Percentiles rank a stretch among this genome's conserved stretches.
These are phyloP conservation scores for Mycena latifolia DNA, from an alignment of 768 basidiomycete species.

Conservation along the genomic window DNA sequence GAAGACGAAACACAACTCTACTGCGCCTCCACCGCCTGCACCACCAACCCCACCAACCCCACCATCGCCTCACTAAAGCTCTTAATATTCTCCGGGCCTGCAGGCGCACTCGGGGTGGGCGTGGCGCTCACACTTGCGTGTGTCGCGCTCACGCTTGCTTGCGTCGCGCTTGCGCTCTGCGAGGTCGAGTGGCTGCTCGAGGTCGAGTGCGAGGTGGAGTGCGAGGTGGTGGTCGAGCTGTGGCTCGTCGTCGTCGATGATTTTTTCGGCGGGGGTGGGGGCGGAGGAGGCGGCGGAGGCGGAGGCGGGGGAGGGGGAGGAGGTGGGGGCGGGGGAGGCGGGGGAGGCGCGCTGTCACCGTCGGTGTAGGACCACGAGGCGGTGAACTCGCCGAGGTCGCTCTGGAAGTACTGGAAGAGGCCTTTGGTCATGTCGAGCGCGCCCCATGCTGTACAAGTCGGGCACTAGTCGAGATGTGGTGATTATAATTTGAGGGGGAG, in stretches of 20 bases:
- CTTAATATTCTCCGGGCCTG: not conserved
- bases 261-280: not conserved
- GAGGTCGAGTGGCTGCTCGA: not conserved
- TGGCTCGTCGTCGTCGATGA: conserved; percentile 1
- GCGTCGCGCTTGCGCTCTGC: not conserved
- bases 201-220: conserved; percentile 2
- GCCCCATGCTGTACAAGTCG: conserved; percentile 3
- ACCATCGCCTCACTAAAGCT: conserved; percentile 4
- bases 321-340: not conserved
- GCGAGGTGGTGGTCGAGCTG: conserved; percentile 5
- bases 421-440: conserved; percentile 16
- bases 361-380: conserved; percentile 13
- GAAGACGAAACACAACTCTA: conserved; percentile 1
- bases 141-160: too few species aligned
- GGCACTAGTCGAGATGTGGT: conserved; percentile 2
- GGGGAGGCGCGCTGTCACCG: not conserved
- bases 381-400: conserved; percentile 1
- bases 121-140: not conserved
- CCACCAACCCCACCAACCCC: not conserved
- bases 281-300: not conserved
- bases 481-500: not conserved
- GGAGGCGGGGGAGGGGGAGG: not conserved
- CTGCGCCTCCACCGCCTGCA: not conserved
- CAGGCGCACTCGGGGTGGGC: not conserved
- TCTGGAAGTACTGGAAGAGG: conserved; percentile 5